Conservation (phyloP, 176 grass and related monocot species). For the Zizania latifolia region DNA sequence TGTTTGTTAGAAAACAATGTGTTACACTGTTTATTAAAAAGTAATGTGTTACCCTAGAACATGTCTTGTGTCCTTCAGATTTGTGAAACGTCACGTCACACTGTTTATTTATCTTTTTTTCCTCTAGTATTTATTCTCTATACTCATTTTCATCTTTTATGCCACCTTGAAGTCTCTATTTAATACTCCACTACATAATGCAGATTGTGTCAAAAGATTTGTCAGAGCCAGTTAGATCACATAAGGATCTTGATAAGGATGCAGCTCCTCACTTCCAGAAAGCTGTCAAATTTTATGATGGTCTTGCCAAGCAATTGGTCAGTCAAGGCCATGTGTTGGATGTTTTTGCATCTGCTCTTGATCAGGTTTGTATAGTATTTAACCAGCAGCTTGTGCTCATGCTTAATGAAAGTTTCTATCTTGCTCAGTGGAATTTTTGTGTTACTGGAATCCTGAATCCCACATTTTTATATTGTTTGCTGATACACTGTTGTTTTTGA, state of each 20-base stretch:
- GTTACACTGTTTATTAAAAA: too few species aligned
- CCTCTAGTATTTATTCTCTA: neutral
- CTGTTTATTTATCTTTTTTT: neutral
- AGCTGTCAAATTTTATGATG: constrained; percentile 89
- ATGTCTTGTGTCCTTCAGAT: neutral
- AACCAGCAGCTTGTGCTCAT: neutral
- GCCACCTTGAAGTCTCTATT: neutral
- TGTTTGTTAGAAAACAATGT: neutral
- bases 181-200: constrained; percentile 15
- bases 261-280: constrained; percentile 92
- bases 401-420: neutral
- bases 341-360: constrained; percentile 93
- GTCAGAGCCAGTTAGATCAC: constrained; percentile 88
- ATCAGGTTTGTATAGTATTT: constrained; percentile 67
- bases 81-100: neutral
- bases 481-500: neutral
- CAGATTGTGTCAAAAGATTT: constrained; percentile 97
- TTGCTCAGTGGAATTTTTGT: neutral
- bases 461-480: neutral
- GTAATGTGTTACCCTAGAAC: neutral
- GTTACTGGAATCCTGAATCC: neutral
- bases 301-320: constrained; percentile 86
- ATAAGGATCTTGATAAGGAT: constrained; percentile 98
- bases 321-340: constrained; percentile 88
- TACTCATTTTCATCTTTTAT: neutral